Conservation (phyloP, 2,329 filamentous ascomycete genomes). For the Penicillium sp. region DNA sequence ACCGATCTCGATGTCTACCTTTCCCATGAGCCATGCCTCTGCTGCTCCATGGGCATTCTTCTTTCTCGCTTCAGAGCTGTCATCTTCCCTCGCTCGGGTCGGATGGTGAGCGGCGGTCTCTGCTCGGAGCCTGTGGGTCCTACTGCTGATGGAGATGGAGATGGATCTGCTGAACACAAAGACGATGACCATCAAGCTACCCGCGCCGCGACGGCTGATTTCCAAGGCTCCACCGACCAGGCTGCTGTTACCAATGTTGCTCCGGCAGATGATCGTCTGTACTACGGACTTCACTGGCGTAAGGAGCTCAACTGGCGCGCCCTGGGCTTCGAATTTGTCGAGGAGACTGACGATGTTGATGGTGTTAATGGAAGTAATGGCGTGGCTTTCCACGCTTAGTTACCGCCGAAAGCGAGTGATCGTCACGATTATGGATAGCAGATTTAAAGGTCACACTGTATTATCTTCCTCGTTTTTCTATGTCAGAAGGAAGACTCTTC, state of each 20-base stretch:
- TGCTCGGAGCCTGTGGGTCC: conserved; percentile 61
- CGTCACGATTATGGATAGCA: not conserved
- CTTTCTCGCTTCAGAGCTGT: conserved; percentile 89
- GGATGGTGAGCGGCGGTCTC: conserved; percentile 82
- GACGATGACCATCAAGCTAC: conserved; percentile 9
- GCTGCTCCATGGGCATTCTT: conserved; percentile 94
- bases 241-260: conserved; percentile 9
- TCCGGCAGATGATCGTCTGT: conserved; percentile 16
- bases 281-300: conserved; percentile 64
- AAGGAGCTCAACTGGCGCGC: conserved; percentile 54
- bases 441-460: not conserved
- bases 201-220: conserved; percentile 9
- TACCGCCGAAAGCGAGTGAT: not conserved
- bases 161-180: conserved; percentile 8
- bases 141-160: conserved; percentile 8
- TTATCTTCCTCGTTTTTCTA: not conserved
- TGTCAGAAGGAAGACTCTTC: too few relatives aligned
- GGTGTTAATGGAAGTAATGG: conserved; percentile 1
- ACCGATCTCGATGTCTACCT: conserved; percentile 90
- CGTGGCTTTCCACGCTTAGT: conserved; percentile 22
- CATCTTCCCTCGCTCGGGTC: conserved; percentile 61
- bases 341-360: conserved; percentile 28
- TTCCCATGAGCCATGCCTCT: conserved; percentile 92
- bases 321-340: conserved; percentile 48
- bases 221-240: not conserved